Evolutionary conservation across 2,329 filamentous ascomycete genomes (phyloP).

Genomic region (Chlorencoelia australis): DNA sequence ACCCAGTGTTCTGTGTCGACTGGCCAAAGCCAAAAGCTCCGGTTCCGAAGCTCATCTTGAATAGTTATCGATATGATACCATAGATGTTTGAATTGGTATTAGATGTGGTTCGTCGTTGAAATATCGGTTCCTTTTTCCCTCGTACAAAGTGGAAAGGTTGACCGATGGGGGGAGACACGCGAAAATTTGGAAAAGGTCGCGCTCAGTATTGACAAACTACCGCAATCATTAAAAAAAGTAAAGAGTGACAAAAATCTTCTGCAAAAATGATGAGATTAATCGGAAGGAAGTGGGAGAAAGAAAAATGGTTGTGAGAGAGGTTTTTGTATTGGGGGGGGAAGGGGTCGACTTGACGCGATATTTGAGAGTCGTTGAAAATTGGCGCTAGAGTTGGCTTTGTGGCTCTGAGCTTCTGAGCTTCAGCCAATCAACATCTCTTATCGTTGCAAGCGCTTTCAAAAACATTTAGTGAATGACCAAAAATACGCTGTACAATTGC

Average conservation of each 20-base stretch:
- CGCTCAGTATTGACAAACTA: constrained; percentile 17
- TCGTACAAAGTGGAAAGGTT: constrained; percentile 11
- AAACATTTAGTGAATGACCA: constrained; percentile 3
- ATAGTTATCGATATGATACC: constrained; percentile 6
- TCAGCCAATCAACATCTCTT: constrained; percentile 9
- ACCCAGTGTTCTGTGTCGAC: constrained; percentile 42
- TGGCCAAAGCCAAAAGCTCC: constrained; percentile 50
- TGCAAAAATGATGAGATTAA: constrained; percentile 2
- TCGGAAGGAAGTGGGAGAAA: constrained; percentile 11
- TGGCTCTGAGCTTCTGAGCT: constrained; percentile 1
- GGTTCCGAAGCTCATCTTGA: constrained; percentile 29
- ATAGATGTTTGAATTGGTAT: constrained; percentile 2
- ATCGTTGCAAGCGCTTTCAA: too few species aligned
- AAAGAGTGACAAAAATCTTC: constrained; percentile 18
- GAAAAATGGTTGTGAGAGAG: constrained; percentile 9
- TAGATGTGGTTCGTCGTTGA: constrained; percentile 6
- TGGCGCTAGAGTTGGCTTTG: constrained; percentile 3
- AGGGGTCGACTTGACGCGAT: constrained; percentile 1
- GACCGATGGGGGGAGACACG: constrained; percentile 21
- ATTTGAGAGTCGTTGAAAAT: constrained; percentile 1
- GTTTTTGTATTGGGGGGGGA: constrained; percentile 8
- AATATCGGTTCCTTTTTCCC: constrained; percentile 10
- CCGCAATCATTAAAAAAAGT: constrained; percentile 23
- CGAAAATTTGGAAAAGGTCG: constrained; percentile 14
- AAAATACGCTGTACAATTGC: constrained; percentile 4